Percentiles rank a stretch among this genome's conserved stretches.
phyloP scores from a whole-genome alignment of 805 yeast genomes.

The Pichia nanzhaoensis region DNA sequence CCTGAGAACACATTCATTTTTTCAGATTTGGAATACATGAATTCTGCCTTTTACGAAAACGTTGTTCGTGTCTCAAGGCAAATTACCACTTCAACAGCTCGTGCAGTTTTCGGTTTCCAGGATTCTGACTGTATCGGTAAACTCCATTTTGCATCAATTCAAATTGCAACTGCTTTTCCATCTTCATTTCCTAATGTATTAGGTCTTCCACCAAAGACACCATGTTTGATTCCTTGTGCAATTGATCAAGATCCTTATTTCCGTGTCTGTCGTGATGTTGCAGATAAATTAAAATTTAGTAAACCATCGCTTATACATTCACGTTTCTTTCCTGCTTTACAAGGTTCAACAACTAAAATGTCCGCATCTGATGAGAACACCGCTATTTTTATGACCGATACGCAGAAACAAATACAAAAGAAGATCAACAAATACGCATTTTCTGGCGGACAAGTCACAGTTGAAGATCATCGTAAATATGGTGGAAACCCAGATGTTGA shows the following conservation, averaged over 20 bases:
- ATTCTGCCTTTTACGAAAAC: slow-evolving; percentile 88
- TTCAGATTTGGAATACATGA: slow-evolving; percentile 89
- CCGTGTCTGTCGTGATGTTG: slow-evolving; percentile 96
- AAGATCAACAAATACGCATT: slow-evolving; percentile 95
- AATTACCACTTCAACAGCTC: slow-evolving; percentile 95
- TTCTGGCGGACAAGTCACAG: slow-evolving; percentile 83
- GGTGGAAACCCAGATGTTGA: slow-evolving; percentile 97
- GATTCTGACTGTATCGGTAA: slow-evolving; percentile 95
- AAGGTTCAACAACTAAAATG: slow-evolving; percentile 96
- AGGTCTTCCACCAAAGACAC: slow-evolving; percentile 82
- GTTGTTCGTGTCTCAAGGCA: slow-evolving; percentile 89
- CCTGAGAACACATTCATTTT: slow-evolving; percentile 93
- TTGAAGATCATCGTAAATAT: slow-evolving; percentile 81
- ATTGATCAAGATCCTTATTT: slow-evolving; percentile 99
- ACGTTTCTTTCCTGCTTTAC: slow-evolving; percentile 95
- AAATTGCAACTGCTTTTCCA: slow-evolving; percentile 93
- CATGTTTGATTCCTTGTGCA: slow-evolving; percentile 97
- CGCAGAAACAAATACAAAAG: slow-evolving; percentile 85
- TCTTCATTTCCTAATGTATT: slow-evolving; percentile 92
- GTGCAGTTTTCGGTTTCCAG: slow-evolving; percentile 92
- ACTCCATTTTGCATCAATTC: slow-evolving; percentile 90
- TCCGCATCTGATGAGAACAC: slow-evolving; percentile 87
- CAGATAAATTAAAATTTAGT: slow-evolving; percentile 80
- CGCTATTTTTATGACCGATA: slow-evolving; percentile 93
- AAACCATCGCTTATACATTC: slow-evolving; percentile 93